Evolutionary conservation across 352 stramenopile genomes (phyloP).

Genomic region (Aphanomyces stellatus): DNA sequence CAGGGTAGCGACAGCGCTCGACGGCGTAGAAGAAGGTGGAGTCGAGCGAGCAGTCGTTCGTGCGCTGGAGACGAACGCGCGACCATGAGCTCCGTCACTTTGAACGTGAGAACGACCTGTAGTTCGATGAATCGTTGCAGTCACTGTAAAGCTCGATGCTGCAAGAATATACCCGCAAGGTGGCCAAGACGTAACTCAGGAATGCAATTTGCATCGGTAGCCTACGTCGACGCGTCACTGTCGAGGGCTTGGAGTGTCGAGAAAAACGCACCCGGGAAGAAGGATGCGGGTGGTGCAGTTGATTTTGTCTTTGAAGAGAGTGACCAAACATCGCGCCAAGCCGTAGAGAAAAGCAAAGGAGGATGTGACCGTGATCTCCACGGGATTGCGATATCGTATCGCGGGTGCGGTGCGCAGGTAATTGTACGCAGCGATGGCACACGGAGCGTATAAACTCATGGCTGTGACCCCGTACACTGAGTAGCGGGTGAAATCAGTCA

Average conservation of each 20-base stretch:
- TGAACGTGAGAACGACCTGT: slow-evolving; percentile 11
- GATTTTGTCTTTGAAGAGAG: neutral
- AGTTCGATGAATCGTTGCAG: too few relatives aligned
- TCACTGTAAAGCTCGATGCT: too few relatives aligned
- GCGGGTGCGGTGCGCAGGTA: too few relatives aligned
- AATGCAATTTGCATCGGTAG: neutral
- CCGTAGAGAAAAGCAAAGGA: neutral
- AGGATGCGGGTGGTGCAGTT: neutral
- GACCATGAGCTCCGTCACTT: slow-evolving; percentile 9
- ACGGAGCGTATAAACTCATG: too few relatives aligned
- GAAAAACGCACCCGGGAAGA: neutral
- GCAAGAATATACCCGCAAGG: neutral
- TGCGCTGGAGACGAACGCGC: neutral
- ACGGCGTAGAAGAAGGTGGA: neutral
- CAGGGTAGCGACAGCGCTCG: neutral
- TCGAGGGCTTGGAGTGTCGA: too few relatives aligned
- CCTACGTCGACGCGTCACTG: too few relatives aligned
- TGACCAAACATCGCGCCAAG: neutral
- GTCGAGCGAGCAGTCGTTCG: neutral
- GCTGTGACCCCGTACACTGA: too few relatives aligned
- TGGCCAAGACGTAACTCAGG: neutral
- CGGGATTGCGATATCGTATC: too few relatives aligned
- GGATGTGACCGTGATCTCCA: neutral
- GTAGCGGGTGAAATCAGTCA: too few relatives aligned
- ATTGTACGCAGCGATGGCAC: too few relatives aligned